A percentile compares a stretch with the other conserved stretches of the same genome.
phyloP scores from a whole-genome alignment of 164 flowering plant genomes.

The Pachysandra terminalis region DNA sequence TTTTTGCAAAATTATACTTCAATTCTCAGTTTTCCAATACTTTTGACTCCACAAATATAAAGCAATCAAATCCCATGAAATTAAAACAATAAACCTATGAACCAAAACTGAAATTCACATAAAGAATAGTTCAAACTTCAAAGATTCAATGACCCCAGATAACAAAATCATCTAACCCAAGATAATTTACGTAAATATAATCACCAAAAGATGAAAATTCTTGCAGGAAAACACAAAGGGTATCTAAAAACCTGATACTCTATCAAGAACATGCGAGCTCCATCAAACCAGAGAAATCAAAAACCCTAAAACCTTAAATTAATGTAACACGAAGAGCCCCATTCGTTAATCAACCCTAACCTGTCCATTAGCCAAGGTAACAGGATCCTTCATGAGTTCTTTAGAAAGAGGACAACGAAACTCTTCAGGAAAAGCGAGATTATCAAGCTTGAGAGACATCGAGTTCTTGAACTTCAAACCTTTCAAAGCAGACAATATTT shows the following conservation, averaged over 20 bases:
- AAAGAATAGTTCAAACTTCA: background rate
- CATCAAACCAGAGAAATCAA: background rate
- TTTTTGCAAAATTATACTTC: no score
- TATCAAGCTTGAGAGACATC: slow-evolving; percentile 25
- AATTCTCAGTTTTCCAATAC: no score
- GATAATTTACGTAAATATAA: background rate
- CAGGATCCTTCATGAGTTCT: slow-evolving; percentile 73
- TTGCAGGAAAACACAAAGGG: background rate
- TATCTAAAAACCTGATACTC: background rate
- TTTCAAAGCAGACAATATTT: slow-evolving; percentile 35
- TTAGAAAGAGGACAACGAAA: slow-evolving; percentile 65
- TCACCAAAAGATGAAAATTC: background rate
- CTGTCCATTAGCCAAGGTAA: slow-evolving; percentile 66
- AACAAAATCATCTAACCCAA: background rate
- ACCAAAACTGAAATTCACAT: background rate
- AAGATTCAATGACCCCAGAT: background rate
- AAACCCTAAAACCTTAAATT: background rate
- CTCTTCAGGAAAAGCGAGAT: slow-evolving; percentile 34
- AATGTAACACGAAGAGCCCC: background rate
- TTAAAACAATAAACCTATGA: background rate
- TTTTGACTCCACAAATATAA: no score
- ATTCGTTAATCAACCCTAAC: slow-evolving; percentile 25
- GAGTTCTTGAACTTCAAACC: slow-evolving; percentile 40
- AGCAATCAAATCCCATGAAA: no score
- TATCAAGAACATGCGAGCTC: background rate